Conservation (phyloP, 2,329 filamentous ascomycete genomes). For the Xylariaceae sp. region DNA sequence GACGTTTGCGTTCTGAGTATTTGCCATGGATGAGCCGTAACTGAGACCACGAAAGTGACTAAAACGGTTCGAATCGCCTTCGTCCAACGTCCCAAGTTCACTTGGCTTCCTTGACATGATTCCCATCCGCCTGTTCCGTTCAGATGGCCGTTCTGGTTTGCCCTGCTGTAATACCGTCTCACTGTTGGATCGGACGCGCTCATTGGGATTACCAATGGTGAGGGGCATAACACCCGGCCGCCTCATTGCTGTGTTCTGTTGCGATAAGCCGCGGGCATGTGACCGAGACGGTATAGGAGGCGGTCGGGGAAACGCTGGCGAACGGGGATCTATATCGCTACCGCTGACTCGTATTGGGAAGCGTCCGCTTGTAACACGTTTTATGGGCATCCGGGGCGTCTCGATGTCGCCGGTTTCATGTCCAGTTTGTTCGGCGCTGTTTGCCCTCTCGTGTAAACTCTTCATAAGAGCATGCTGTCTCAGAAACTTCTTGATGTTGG, state of each 20-base stretch:
- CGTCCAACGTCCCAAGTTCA: slow-evolving; percentile 58
- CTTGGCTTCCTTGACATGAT: slow-evolving; percentile 55
- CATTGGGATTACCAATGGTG: slow-evolving; percentile 63
- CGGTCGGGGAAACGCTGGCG: slow-evolving; percentile 59
- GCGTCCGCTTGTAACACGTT: slow-evolving; percentile 57
- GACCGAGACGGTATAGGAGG: slow-evolving; percentile 77
- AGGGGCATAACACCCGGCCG: slow-evolving; percentile 67
- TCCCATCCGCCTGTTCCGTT: slow-evolving; percentile 58
- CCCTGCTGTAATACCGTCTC: slow-evolving; percentile 51
- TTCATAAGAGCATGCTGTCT: slow-evolving; percentile 43
- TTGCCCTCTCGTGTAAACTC: slow-evolving; percentile 41
- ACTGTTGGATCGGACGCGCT: slow-evolving; percentile 61
- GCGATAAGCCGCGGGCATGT: slow-evolving; percentile 70
- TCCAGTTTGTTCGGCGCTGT: slow-evolving; percentile 50
- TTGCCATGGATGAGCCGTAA: slow-evolving; percentile 64
- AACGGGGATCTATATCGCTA: slow-evolving; percentile 63
- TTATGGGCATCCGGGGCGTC: slow-evolving; percentile 66
- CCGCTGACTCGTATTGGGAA: slow-evolving; percentile 70
- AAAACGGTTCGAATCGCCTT: slow-evolving; percentile 56
- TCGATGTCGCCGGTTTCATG: slow-evolving; percentile 71
- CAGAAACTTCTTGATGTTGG: slow-evolving; percentile 57
- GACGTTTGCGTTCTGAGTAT: slow-evolving; percentile 34
- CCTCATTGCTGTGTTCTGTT: slow-evolving; percentile 59
- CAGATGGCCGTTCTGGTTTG: slow-evolving; percentile 46
- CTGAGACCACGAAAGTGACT: slow-evolving; percentile 63